These are phyloP conservation scores for Scleroderma bovista DNA, from an alignment of 768 basidiomycete genomes.

Conservation along the genomic window DNA sequence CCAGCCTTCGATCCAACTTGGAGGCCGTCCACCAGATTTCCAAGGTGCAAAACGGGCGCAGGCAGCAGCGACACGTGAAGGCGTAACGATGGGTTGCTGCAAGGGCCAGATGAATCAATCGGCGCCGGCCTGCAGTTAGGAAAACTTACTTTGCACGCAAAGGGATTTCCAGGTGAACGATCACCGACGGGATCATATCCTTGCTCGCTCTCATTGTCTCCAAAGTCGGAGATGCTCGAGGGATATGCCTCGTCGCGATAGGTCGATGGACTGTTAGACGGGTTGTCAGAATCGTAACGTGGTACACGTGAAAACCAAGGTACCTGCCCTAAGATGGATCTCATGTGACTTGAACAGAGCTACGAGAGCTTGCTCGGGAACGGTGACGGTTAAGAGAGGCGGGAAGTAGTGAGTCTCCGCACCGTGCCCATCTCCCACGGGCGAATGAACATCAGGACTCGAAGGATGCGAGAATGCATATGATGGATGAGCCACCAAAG, in stretches of 20 bases:
- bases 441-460: slow-evolving; percentile 14
- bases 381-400: slow-evolving; percentile 15
- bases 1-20: slow-evolving; percentile 38
- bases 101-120: no score
- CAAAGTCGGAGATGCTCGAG: slow-evolving; percentile 15
- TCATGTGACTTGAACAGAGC: slow-evolving; percentile 24
- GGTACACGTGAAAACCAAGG: not conserved
- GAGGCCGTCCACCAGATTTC: slow-evolving; percentile 25
- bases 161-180: slow-evolving; percentile 64
- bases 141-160: slow-evolving; percentile 47
- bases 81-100: slow-evolving; percentile 24
- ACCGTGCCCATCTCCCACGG: slow-evolving; percentile 16
- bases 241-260: slow-evolving; percentile 11
- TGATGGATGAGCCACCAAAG: slow-evolving; percentile 19
- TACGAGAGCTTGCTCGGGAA: slow-evolving; percentile 21
- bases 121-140: no score
- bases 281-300: slow-evolving; percentile 1
- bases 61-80: slow-evolving; percentile 5
- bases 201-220: slow-evolving; percentile 26
- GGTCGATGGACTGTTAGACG: slow-evolving; percentile 1
- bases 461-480: slow-evolving; percentile 20
- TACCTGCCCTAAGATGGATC: slow-evolving; percentile 17
- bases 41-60: slow-evolving; percentile 21
- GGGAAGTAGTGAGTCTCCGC: slow-evolving; percentile 18
- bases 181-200: slow-evolving; percentile 53